A percentile compares a stretch with the other conserved stretches of the same genome.
phyloP scores from a whole-genome alignment of 345 rosid species.

The Gossypium thurberi region DNA sequence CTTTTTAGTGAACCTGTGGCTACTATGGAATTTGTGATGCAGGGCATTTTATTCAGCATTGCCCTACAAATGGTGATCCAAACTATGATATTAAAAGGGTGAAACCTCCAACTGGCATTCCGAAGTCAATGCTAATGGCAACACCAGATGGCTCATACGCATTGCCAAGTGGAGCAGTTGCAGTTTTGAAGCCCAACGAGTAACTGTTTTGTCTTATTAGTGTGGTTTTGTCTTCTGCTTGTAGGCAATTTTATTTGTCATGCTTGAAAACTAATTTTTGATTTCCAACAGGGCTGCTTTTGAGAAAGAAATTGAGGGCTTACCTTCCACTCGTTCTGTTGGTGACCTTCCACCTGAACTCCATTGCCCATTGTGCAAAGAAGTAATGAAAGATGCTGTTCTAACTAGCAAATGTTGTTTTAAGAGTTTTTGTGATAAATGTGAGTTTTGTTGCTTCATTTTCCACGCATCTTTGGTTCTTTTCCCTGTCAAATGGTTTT shows the following conservation, averaged over 20 bases:
- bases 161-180: conserved; percentile 94
- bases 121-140: conserved; percentile 95
- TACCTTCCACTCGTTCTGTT: conserved; percentile 81
- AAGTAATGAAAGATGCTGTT: conserved; percentile 91
- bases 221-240: not conserved
- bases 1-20: not conserved
- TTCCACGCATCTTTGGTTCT: not conserved
- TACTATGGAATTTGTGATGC: conserved; percentile 12
- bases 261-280: conserved; percentile 6
- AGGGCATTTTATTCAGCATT: conserved; percentile 99
- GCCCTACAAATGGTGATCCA: conserved; percentile 98
- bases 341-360: conserved; percentile 98
- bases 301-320: conserved; percentile 90
- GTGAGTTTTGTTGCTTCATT: conserved; percentile 30
- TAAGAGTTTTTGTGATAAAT: conserved; percentile 76
- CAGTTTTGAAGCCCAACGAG: conserved; percentile 95
- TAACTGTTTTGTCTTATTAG: conserved; percentile 20
- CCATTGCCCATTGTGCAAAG: conserved; percentile 90
- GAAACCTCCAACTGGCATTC: conserved; percentile 94
- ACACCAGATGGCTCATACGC: conserved; percentile 97
- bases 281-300: conserved; percentile 74
- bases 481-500: not conserved
- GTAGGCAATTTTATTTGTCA: not conserved
- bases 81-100: conserved; percentile 80
- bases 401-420: conserved; percentile 94